These are phyloP conservation scores for Stylosanthes scabra DNA, from an alignment of 331 rosid species.

Conservation along the genomic window DNA sequence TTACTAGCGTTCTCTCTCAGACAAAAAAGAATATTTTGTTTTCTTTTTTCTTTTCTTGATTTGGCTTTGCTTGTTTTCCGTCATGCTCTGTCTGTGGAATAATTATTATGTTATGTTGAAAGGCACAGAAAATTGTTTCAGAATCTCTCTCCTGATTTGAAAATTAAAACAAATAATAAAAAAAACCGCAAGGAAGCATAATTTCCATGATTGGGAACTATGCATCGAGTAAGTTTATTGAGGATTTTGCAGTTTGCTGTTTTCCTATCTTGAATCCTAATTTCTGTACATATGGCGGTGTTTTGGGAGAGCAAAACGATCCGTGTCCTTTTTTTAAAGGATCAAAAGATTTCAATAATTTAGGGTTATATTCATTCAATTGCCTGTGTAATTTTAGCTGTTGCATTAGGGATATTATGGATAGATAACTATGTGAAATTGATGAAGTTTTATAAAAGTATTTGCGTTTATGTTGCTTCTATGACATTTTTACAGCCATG, in stretches of 20 bases:
- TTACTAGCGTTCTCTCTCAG: not conserved
- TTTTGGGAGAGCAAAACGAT: not conserved
- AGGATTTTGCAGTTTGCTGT: not conserved
- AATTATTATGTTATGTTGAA: slow-evolving; percentile 12
- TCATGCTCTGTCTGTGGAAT: not conserved
- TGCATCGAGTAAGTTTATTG: not conserved
- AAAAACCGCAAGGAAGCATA: not conserved
- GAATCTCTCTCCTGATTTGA: not conserved
- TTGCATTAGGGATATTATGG: slow-evolving; percentile 19
- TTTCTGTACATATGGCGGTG: not conserved
- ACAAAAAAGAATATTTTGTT: not conserved
- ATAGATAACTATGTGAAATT: slow-evolving; percentile 4
- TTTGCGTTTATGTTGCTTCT: slow-evolving; percentile 28
- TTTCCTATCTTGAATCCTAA: not conserved
- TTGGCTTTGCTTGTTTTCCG: not conserved
- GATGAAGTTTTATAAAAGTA: too few relatives aligned
- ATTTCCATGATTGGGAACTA: not conserved
- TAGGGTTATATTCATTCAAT: not conserved
- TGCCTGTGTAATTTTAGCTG: not conserved
- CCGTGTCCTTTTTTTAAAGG: not conserved
- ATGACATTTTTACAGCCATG: slow-evolving; percentile 65
- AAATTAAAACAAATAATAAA: too few relatives aligned
- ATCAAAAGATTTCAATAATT: not conserved
- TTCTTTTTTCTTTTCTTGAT: not conserved
- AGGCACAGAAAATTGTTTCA: not conserved